Base-by-base conservation (phyloP, 306 rosid species). In the Bauhinia variegata region DNA sequence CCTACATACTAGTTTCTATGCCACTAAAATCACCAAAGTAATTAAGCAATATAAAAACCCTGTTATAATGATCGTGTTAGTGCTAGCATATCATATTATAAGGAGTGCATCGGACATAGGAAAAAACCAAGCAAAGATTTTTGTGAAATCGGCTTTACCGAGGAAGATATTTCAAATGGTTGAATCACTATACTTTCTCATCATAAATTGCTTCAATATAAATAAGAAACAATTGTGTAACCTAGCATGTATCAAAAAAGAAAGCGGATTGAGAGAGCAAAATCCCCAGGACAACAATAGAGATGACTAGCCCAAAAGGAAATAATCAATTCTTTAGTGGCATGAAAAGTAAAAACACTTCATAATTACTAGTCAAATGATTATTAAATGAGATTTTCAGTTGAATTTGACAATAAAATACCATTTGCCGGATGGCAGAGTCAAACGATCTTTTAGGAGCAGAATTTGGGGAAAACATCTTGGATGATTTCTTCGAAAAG, bases 391-490 rank as follows among this genome's bases (percentile, higher is more conserved):
- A 56, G 36, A 63, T 23, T 15, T 63, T 51, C 42, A 38, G 39
- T 49, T 39, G 38, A 52, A 36, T 30, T 63, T 56, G 68, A 64
- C 48, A 54, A 79, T 5, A 78, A 70, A 55, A 65, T 87, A 89
- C 96, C 96, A 74, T 73, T 69, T 83, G 96, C 53, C 95, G 88
- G 72, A 85, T 68, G 49, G 89, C 78, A 73, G 86, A 83, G 71
- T 89, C 96, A 67, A 85, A 78, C 12, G 82, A 85, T 85, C 84
- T 85, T 78, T 87, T 89, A 5, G 96, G 89, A 63, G 89, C 87
- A 68, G 87, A 81, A 65, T 78, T 73, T 50, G 96, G 80, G 48
- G 95, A 79, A 37, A 68, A 63, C 33, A 64, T 76, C 79, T 77
- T 85, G 72, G 83, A 34, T 50, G 87, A 56, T 57, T 85, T 89